phyloP scores from a whole-genome alignment of 2,329 filamentous ascomycete species.

The Colletotrichum echinochloae region DNA sequence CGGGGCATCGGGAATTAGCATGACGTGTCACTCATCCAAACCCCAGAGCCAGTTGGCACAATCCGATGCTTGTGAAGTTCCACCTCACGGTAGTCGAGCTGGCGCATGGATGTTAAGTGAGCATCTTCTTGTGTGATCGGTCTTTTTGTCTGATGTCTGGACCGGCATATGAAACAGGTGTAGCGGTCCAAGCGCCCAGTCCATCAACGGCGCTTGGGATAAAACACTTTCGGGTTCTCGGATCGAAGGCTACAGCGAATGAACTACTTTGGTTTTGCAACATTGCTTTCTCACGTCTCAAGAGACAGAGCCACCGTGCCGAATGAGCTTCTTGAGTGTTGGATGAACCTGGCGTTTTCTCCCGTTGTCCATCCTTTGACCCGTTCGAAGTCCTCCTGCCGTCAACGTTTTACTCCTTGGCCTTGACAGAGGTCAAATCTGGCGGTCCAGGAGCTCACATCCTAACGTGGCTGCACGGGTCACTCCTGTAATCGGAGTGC shows the following conservation, averaged over 20 bases:
- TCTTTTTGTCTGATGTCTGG: constrained; percentile 31
- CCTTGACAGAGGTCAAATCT: constrained; percentile 2
- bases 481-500: no score
- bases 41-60: constrained; percentile 6
- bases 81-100: constrained; percentile 24
- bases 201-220: constrained; percentile 9
- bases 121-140: constrained; percentile 25
- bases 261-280: constrained; percentile 10
- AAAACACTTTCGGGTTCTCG: constrained; percentile 11
- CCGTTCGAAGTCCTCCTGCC: no score
- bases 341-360: constrained; percentile 29
- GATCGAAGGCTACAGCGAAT: constrained; percentile 12
- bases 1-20: constrained; percentile 1
- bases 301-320: neutral
- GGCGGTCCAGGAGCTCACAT: neutral
- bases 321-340: neutral
- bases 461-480: neutral
- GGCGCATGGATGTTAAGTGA: constrained; percentile 35
- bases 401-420: neutral
- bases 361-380: neutral
- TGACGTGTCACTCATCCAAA: constrained; percentile 32
- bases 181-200: constrained; percentile 25
- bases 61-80: constrained; percentile 30
- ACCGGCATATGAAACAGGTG: constrained; percentile 32
- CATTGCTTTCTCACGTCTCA: neutral